These are phyloP conservation scores for Cercophora scortea DNA, from an alignment of 495 filamentous ascomycete genomes.

Conservation along the genomic window DNA sequence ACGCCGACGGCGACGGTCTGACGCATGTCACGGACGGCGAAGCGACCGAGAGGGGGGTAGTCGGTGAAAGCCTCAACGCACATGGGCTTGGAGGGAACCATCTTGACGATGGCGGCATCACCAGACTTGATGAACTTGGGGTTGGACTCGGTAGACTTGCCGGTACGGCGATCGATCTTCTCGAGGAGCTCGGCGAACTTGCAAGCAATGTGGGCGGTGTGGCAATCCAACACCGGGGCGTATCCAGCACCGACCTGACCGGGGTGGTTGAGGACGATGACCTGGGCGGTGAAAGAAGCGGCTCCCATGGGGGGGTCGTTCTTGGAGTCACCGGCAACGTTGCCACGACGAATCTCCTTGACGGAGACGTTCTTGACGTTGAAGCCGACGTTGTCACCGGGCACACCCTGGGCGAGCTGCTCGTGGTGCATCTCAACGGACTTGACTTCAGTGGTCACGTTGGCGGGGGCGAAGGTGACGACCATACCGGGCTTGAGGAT, in stretches of 20 bases:
- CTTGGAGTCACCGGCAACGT: slow-evolving; percentile 99
- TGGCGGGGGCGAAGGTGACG: slow-evolving; percentile 90
- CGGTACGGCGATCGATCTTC: slow-evolving; percentile 99
- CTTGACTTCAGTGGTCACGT: slow-evolving; percentile 99
- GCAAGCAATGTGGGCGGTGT: slow-evolving; percentile 99
- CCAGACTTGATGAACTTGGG: slow-evolving; percentile 99
- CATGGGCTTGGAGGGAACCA: slow-evolving; percentile 99
- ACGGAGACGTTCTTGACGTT: slow-evolving; percentile 99
- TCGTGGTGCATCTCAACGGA: slow-evolving; percentile 99
- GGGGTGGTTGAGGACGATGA: slow-evolving; percentile 99
- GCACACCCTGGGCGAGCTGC: slow-evolving; percentile 91
- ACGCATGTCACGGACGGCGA: slow-evolving; percentile 90
- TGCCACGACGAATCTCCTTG: slow-evolving; percentile 99
- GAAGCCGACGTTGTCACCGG: slow-evolving; percentile 99
- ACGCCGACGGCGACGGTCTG: slow-evolving; percentile 98
- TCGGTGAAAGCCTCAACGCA: slow-evolving; percentile 99
- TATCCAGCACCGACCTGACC: slow-evolving; percentile 98
- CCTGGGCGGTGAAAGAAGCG: slow-evolving; percentile 97
- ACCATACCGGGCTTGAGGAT: slow-evolving; percentile 96
- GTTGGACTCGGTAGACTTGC: slow-evolving; percentile 82
- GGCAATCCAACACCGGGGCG: slow-evolving; percentile 97
- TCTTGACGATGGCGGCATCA: slow-evolving; percentile 99
- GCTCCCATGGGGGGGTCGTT: slow-evolving; percentile 87
- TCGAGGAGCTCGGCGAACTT: slow-evolving; percentile 97
- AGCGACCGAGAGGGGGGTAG: slow-evolving; percentile 97